These are phyloP conservation scores for Jaltomata sinuosa DNA, from an alignment of 257 asterid genomes.

Conservation along the genomic window DNA sequence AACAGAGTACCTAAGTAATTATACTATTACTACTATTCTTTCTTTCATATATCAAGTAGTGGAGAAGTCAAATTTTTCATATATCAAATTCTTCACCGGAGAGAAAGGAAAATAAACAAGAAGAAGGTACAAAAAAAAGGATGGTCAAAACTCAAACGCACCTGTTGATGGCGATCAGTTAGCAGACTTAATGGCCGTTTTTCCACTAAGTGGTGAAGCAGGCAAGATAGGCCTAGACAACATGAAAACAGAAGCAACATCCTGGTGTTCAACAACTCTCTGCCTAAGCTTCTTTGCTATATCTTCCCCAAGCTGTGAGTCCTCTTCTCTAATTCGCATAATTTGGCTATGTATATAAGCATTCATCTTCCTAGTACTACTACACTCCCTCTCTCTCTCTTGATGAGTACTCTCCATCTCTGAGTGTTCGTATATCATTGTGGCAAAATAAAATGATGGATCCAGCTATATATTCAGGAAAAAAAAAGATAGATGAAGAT, in stretches of 20 bases:
- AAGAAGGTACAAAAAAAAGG: neutral
- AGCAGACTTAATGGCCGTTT: neutral
- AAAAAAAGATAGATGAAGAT: neutral
- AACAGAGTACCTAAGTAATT: neutral
- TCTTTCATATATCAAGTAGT: neutral
- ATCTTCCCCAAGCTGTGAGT: conserved; percentile 4
- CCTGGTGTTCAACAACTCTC: neutral
- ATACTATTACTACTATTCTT: neutral
- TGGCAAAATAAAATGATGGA: neutral
- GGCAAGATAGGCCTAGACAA: conserved; percentile 2
- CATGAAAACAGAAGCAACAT: neutral
- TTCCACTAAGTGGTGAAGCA: conserved; percentile 7
- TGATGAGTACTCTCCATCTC: neutral
- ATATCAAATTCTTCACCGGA: neutral
- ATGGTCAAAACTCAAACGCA: neutral
- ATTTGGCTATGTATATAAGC: neutral
- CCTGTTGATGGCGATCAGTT: no score
- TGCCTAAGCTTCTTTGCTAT: neutral
- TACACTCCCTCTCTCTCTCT: neutral
- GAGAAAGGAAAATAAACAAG: neutral
- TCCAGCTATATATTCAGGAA: neutral
- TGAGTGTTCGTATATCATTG: neutral
- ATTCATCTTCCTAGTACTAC: neutral
- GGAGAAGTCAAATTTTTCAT: neutral
- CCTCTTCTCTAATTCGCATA: neutral